Conservation (phyloP, 2,329 filamentous ascomycete genomes). For the Paraconiothyrium sp. region DNA sequence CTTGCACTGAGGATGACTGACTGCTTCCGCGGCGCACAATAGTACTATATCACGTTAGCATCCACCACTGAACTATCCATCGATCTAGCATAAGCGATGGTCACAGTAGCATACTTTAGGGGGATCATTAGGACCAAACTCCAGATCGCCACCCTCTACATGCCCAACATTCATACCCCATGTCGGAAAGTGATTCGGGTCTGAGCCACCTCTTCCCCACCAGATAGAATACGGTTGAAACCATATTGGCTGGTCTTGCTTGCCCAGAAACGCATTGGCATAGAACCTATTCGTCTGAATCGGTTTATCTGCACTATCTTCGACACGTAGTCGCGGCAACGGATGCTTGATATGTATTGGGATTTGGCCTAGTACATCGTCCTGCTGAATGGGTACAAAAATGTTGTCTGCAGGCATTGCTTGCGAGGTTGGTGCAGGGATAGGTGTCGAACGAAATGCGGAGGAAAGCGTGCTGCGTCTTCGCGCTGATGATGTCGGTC, state of each 20-base stretch:
- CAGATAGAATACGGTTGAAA: slow-evolving; percentile 68
- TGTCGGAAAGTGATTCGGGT: slow-evolving; percentile 60
- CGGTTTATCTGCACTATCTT: slow-evolving; percentile 53
- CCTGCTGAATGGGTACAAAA: slow-evolving; percentile 54
- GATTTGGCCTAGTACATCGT: slow-evolving; percentile 54
- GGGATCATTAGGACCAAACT: slow-evolving; percentile 65
- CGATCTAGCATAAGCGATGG: not conserved
- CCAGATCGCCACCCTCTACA: slow-evolving; percentile 71
- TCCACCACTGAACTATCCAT: not conserved
- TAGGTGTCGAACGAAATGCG: not conserved
- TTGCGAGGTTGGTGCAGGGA: slow-evolving; percentile 3
- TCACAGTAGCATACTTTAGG: slow-evolving; percentile 27
- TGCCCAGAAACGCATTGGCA: slow-evolving; percentile 79
- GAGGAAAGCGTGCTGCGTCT: slow-evolving; percentile 5
- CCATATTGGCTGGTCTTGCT: slow-evolving; percentile 74
- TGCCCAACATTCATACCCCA: slow-evolving; percentile 86
- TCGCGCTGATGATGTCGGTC: slow-evolving; percentile 4
- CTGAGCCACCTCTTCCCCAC: slow-evolving; percentile 58
- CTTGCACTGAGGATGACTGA: slow-evolving; percentile 81
- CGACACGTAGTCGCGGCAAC: slow-evolving; percentile 49
- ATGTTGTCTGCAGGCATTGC: slow-evolving; percentile 43
- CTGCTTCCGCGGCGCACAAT: slow-evolving; percentile 83
- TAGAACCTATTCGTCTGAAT: slow-evolving; percentile 77
- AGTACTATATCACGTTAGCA: slow-evolving; percentile 63
- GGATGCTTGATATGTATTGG: slow-evolving; percentile 52